Evolutionary conservation across 495 filamentous ascomycete genomes (phyloP), one percentile per base, ranked within the genome.

Genomic region (Lasiosphaeris hirsuta): DNA sequence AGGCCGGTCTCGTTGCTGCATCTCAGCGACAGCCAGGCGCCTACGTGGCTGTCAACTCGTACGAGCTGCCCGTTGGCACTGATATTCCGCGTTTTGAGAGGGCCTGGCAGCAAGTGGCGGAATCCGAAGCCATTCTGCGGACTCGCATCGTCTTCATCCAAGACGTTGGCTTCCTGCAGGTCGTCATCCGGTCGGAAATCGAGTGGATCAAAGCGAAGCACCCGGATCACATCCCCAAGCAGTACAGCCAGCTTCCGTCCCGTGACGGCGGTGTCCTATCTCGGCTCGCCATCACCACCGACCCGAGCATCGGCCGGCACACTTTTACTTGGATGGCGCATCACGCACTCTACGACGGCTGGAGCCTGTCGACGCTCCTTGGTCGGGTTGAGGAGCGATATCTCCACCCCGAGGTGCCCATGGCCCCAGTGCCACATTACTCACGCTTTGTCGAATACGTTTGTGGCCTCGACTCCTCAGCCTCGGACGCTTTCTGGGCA

Each of bases 311-410:
- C 9, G 18, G 73, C 39, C 77, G 81, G 64, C 71, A 80, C 72
- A 84, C 80, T 1, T 69, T 71, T 48, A 50, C 59, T 14, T 65
- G 62, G 63, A 62, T 64, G 7, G 70, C 81, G 4, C 84, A 88
- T 58, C 85, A 89, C 61, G 78, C 81, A 0, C 59, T 88, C 3
- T 89, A 86, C 57, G 85, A 89, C 56, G 84, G 84, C 30, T 88
- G 81, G 81, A 82, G 77, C 9, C 68, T 82, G 49, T 66, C 69
- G 2, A 60, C 80, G 0, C 35, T 63, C 10, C 42, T 67, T 7
- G 17, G 8, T 14, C 55, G 56, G 0, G 66, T 69, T 13, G 66
- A 65, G 19, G 40, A 38, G 3, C 44, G 38, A 14, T 69, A 66
- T 37, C 51, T 35, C 30, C 36, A 64, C 14, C 8, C 53, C 3